phyloP scores from a whole-genome alignment of 768 basidiomycete genomes.

The Gloeopeniophorella convolvens region DNA sequence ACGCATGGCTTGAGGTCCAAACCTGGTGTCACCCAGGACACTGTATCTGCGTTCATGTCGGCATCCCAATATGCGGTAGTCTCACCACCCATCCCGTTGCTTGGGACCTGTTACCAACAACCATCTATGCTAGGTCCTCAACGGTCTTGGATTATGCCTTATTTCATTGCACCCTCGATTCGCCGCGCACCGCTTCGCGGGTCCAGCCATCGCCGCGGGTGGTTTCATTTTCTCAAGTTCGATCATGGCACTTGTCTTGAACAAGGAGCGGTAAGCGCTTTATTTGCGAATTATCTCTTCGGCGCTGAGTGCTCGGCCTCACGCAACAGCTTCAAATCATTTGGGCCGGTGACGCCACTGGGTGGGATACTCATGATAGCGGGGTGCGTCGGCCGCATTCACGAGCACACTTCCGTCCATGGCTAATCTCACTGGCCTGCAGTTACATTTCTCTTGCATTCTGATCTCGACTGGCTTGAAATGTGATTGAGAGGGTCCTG shows the following conservation, averaged over 20 bases:
- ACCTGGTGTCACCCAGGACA: constrained; percentile 42
- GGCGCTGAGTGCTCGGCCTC: neutral
- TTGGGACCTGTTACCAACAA: too few relatives aligned
- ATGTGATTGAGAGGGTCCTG: too few relatives aligned
- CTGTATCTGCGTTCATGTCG: constrained; percentile 53
- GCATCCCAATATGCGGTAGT: constrained; percentile 60
- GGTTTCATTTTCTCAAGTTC: constrained; percentile 56
- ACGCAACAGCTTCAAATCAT: constrained; percentile 36
- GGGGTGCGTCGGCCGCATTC: constrained; percentile 40
- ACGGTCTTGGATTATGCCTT: constrained; percentile 59
- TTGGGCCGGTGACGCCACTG: constrained; percentile 64
- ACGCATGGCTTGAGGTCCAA: constrained; percentile 51
- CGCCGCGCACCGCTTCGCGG: constrained; percentile 53
- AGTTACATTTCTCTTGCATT: constrained; percentile 51
- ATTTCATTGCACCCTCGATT: constrained; percentile 61
- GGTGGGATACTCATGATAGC: constrained; percentile 61
- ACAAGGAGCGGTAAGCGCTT: constrained; percentile 35
- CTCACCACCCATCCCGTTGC: too few relatives aligned
- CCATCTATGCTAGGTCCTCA: constrained; percentile 66
- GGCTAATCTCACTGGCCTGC: neutral
- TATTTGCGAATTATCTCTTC: neutral
- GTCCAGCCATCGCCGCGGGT: constrained; percentile 57
- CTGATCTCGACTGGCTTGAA: constrained; percentile 24
- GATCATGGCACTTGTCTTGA: constrained; percentile 50
- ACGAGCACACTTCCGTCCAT: neutral